Evolutionary conservation across 345 rosid species (phyloP).

Genomic region (Moricandia moricandioides): DNA sequence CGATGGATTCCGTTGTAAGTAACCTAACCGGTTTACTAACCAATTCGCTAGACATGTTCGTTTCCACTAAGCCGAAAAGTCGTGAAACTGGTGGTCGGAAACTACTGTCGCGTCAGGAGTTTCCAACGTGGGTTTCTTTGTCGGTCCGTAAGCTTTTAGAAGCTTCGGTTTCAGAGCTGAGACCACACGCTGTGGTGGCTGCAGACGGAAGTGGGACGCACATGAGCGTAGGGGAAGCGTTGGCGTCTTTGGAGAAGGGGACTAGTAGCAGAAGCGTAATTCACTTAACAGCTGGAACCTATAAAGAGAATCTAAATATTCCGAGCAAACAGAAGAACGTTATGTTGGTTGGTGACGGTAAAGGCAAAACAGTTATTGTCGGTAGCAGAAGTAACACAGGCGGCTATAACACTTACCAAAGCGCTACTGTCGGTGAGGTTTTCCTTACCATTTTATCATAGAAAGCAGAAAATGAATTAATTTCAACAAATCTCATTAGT

Average conservation of each 20-base stretch:
- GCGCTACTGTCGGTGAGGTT: conserved; percentile 55
- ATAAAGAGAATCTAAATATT: conserved; percentile 44
- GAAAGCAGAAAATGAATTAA: too few species aligned
- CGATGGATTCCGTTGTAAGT: conserved; percentile 24
- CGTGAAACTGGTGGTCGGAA: conserved; percentile 5
- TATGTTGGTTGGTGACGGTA: conserved; percentile 59
- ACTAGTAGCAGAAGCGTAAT: conserved; percentile 49
- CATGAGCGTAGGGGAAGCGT: conserved; percentile 41
- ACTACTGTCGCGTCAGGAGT: conserved; percentile 21
- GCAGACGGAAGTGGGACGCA: conserved; percentile 57
- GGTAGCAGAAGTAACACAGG: conserved; percentile 41
- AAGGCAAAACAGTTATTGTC: conserved; percentile 49
- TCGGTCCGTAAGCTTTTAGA: conserved; percentile 45
- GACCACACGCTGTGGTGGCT: conserved; percentile 50
- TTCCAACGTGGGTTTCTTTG: conserved; percentile 46
- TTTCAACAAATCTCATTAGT: too few species aligned
- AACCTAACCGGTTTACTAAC: conserved; percentile 40
- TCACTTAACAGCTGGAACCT: conserved; percentile 50
- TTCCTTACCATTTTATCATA: neutral
- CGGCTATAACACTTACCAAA: conserved; percentile 44
- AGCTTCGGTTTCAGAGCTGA: conserved; percentile 39
- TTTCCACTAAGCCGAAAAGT: neutral
- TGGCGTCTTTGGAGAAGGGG: conserved; percentile 28
- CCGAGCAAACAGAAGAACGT: conserved; percentile 50
- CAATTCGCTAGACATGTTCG: conserved; percentile 34